phyloP scores from a whole-genome alignment of 129 eudicot species.

The Flaveria robusta region DNA sequence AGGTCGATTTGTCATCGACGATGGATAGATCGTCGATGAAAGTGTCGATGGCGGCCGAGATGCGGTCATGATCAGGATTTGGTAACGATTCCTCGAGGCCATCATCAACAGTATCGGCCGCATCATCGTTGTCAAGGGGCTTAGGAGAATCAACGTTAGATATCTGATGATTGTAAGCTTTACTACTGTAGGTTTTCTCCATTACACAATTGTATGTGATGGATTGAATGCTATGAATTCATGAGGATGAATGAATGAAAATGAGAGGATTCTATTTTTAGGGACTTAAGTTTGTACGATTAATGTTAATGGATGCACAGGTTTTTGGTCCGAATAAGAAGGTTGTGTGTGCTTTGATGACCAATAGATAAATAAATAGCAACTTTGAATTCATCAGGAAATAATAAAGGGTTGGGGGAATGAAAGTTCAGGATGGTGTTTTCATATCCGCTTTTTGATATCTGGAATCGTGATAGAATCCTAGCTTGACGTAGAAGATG shows the following conservation, averaged over 20 bases:
- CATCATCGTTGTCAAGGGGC: background rate
- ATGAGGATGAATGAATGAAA: constrained; percentile 27
- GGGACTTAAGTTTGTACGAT: constrained; percentile 3
- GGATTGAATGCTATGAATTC: constrained; percentile 11
- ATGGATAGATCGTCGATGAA: constrained; percentile 40
- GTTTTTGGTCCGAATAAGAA: constrained; percentile 29
- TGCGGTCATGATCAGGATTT: constrained; percentile 25
- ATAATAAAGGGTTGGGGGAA: too few relatives aligned
- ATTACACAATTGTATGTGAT: constrained; percentile 18
- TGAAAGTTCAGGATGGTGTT: too few relatives aligned
- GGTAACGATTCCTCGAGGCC: constrained; percentile 13
- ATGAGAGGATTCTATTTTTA: constrained; percentile 3
- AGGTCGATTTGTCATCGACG: constrained; percentile 37
- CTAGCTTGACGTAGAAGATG: too few relatives aligned
- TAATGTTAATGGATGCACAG: background rate
- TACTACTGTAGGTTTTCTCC: constrained; percentile 28
- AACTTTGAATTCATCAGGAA: too few relatives aligned
- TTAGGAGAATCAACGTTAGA: background rate
- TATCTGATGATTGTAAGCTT: constrained; percentile 16
- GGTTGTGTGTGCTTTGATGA: background rate
- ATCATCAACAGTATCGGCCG: background rate
- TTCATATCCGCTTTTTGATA: too few relatives aligned
- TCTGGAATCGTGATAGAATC: too few relatives aligned
- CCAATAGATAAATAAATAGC: too few relatives aligned
- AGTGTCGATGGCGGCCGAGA: constrained; percentile 40